Evolutionary conservation across 305 asterid genomes (phyloP).

Genomic region (Fraxinus baroniana): DNA sequence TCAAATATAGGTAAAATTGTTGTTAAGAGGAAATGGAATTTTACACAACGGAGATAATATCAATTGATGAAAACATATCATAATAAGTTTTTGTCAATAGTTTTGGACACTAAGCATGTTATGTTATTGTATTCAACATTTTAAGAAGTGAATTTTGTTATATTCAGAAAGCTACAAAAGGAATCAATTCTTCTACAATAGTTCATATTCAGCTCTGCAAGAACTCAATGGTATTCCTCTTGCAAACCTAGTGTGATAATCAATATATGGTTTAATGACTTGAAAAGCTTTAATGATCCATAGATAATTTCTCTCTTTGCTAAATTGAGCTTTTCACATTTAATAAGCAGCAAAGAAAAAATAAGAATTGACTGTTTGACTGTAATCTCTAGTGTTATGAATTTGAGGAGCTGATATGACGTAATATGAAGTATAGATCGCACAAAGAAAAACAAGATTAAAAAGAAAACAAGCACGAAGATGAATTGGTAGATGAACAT

Average conservation of each 20-base stretch:
- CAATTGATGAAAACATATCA: background rate
- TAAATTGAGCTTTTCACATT: background rate
- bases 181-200: background rate
- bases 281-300: background rate
- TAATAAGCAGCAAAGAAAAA: background rate
- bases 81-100: background rate
- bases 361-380: background rate
- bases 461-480: no score
- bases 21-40: conserved; percentile 23
- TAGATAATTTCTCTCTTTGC: background rate
- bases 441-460: no score
- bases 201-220: background rate
- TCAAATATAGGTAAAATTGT: conserved; percentile 30
- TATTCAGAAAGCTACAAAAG: background rate
- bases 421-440: no score
- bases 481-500: no score
- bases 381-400: background rate
- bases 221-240: background rate
- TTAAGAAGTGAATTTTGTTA: background rate
- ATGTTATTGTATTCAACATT: background rate
- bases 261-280: background rate
- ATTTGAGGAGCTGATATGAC: no score
- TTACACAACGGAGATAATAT: background rate
- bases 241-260: background rate
- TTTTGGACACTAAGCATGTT: background rate